These are phyloP conservation scores for Nannizziopsis barbatae DNA, from an alignment of 2,329 filamentous ascomycete genomes.

Conservation along the genomic window DNA sequence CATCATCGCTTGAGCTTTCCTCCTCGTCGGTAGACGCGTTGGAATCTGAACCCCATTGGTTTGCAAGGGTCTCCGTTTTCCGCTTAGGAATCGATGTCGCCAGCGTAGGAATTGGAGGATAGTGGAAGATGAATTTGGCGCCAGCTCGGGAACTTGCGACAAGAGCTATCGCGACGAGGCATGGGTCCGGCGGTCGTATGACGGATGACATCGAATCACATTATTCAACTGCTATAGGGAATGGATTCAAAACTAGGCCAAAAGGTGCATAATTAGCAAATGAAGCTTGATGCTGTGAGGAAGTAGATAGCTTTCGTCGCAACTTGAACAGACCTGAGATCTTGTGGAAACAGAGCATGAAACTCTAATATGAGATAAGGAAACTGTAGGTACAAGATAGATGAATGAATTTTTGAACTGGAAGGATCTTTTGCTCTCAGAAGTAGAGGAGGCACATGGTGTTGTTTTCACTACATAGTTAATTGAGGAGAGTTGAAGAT, in stretches of 20 bases:
- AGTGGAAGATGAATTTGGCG: conserved; percentile 75
- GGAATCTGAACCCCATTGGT: conserved; percentile 22
- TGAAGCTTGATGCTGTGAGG: background rate
- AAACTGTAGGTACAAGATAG: too few relatives aligned
- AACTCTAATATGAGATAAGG: background rate
- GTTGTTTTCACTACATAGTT: too few relatives aligned
- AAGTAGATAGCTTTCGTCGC: background rate
- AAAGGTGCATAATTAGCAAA: too few relatives aligned
- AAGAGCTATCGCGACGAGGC: conserved; percentile 58
- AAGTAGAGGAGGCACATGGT: too few relatives aligned
- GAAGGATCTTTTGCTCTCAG: too few relatives aligned
- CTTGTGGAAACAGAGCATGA: background rate
- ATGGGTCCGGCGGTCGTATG: conserved; percentile 42
- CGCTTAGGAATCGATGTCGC: conserved; percentile 23
- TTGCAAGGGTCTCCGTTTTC: conserved; percentile 25
- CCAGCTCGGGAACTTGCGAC: conserved; percentile 67
- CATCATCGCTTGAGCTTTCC: conserved; percentile 28
- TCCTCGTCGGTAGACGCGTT: conserved; percentile 29
- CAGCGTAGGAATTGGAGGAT: conserved; percentile 50
- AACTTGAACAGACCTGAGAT: background rate
- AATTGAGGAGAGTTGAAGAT: too few relatives aligned
- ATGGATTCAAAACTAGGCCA: too few relatives aligned
- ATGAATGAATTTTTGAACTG: too few relatives aligned
- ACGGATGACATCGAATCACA: conserved; percentile 35
- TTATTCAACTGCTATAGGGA: background rate